Base-by-base conservation (phyloP, 2,329 filamentous ascomycete species). In the Xylaria sp. region DNA sequence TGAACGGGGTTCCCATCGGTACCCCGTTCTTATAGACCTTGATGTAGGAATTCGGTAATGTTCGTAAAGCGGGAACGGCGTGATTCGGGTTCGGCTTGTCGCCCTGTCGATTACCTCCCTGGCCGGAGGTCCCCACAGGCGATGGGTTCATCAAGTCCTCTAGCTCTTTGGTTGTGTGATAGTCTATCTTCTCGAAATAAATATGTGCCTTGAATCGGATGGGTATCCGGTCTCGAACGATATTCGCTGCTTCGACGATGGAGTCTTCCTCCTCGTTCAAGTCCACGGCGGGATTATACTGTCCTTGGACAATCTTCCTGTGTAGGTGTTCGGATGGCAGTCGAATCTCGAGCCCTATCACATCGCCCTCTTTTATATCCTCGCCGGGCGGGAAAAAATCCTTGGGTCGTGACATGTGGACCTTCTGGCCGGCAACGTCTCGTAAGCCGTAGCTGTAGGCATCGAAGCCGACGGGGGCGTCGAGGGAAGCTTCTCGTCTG, bases 401-500 rank as follows among this genome's bases (percentile, higher is more conserved):
- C 77, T 93, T 93, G n/a, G 94, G 94, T 57, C 95, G 90, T 71
- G 94, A 98, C 84, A 96, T 93, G 82, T 96, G 93, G 61, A 97
- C 92, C 69, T 95, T 95, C 79, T 98, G 94, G 21, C 96, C 96
- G 36, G 91, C 88, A 27, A 94, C 90, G 76, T 99, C 96, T 51
- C 94, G 92, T 65, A 98, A 88, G 54, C 93, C 95, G 78, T 98
- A 98, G 77, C 94, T 97, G 81, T 98, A 98, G 50, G 92, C 92
- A 77, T 97, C 93, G 73, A 93, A 96, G 0, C 93, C 93, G 0
- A 96, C 93, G 0, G 93, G 93, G 0, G 91, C 92, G 79, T 97
- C 93, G 1, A 96, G 82, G 0, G 92, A 92, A 11, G 93, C 92
- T 78, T 97, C 93, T 57, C 93, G 85, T 69, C 93, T 83, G 2